These are phyloP conservation scores for Dictyostelium capitatum DNA, from an alignment of 78 protist species.

Conservation along the genomic window DNA sequence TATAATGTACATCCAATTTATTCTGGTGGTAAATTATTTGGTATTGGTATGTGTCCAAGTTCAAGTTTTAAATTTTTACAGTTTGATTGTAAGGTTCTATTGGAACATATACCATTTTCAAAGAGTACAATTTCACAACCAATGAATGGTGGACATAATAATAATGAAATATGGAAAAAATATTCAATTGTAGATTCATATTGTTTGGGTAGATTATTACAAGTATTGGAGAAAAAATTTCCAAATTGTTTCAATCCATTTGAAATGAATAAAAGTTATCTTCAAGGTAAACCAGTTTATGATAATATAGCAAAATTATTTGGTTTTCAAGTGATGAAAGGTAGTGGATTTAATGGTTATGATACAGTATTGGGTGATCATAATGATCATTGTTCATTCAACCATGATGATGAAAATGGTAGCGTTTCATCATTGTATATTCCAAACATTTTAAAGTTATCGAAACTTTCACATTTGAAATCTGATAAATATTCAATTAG, in stretches of 20 bases:
- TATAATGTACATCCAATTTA: conserved; percentile 55
- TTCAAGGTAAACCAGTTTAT: conserved; percentile 10
- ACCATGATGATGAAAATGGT: background rate
- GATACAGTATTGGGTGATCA: conserved; percentile 9
- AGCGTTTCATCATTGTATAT: background rate
- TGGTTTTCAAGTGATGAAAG: conserved; percentile 3
- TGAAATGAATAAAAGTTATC: background rate
- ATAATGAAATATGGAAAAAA: conserved; percentile 23
- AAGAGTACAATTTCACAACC: background rate
- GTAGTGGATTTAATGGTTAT: background rate
- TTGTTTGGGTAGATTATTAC: background rate
- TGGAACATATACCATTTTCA: conserved; percentile 9
- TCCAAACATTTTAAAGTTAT: conserved; percentile 1
- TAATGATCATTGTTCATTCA: conserved; percentile 5
- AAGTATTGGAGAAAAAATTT: background rate
- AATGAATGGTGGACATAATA: background rate
- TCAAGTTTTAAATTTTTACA: conserved; percentile 33
- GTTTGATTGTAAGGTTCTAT: conserved; percentile 14
- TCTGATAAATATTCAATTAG: background rate
- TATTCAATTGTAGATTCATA: conserved; percentile 46
- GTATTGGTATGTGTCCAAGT: conserved; percentile 35
- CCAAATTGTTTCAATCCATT: conserved; percentile 9
- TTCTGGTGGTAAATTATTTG: background rate
- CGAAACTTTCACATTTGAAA: background rate
- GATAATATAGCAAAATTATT: conserved; percentile 47